These are phyloP conservation scores for Eutypella sp. DNA, from an alignment of 2,329 filamentous ascomycete species.

Conservation along the genomic window DNA sequence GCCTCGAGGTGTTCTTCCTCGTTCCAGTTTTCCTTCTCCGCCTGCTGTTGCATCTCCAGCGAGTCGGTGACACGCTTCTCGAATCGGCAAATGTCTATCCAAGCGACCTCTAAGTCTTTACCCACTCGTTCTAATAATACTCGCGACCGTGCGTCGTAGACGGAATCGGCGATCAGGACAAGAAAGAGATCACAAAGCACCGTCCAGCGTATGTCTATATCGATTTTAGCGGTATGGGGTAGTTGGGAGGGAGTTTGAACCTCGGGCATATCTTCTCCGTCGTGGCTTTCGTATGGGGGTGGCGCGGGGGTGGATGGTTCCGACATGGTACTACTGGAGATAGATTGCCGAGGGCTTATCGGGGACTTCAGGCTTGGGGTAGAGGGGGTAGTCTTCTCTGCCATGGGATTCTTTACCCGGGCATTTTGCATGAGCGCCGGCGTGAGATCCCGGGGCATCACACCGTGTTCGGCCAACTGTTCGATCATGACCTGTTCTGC, in stretches of 20 bases:
- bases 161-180: conserved; percentile 90
- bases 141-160: conserved; percentile 86
- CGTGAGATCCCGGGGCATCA: conserved; percentile 77
- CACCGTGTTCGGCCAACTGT: conserved; percentile 87
- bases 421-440: conserved; percentile 87
- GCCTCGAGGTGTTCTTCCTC: conserved; percentile 90
- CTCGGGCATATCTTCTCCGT: conserved; percentile 67
- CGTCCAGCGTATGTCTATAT: conserved; percentile 96
- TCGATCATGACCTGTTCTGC: conserved; percentile 98
- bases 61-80: conserved; percentile 97
- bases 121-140: conserved; percentile 80
- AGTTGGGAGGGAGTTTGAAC: conserved; percentile 81
- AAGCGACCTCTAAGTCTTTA: conserved; percentile 72
- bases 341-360: conserved; percentile 24
- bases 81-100: conserved; percentile 92
- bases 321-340: conserved; percentile 25
- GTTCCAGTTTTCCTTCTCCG: conserved; percentile 95
- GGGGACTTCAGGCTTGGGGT: conserved; percentile 17
- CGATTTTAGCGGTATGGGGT: conserved; percentile 75
- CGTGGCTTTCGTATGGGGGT: conserved; percentile 58
- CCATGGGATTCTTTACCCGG: conserved; percentile 87
- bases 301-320: conserved; percentile 48
- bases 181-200: conserved; percentile 94
- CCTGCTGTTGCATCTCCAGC: conserved; percentile 93
- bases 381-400: conserved; percentile 28